Base-by-base conservation (phyloP, 805 yeast species). In the Cyberlindnera lachancei region DNA sequence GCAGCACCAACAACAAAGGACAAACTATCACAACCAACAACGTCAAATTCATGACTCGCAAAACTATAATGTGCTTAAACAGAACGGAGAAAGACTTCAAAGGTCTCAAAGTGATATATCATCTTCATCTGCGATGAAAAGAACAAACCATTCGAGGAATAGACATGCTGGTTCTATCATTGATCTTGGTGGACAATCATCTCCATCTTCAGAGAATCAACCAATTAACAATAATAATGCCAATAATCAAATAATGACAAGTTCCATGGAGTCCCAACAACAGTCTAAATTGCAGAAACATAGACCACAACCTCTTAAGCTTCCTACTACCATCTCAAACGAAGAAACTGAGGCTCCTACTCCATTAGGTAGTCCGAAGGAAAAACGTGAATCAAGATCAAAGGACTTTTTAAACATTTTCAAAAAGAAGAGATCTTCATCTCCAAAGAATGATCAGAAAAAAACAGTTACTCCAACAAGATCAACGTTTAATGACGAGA, bases 61-160 rank as follows among this genome's bases (percentile, higher is more conserved):
- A 6, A 15, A 9, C 13, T 15, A 9, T 10, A 22, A 6, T n/a
- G 24, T n/a, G 12, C 24, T 6, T n/a, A n/a, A 7, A n/a, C 24
- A n/a, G 24, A 22, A n/a, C 24, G 13, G 14, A 22, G 16, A 14
- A 23, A 28, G 25, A 12, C 33, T 42, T 18, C 29, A 40, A 17
- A 37, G 46, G 29, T 45, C 46, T 3, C 44, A 42, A 16, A 38
- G 44, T 11, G 44, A 42, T 17, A 33, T 27, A 26, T 9, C 29
- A 20, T 18, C 35, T 24, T 7, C 30, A 23, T 18, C 35, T 12
- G 15, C 38, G 38, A 33, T 18, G 14, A 23, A 24, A 14, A 29
- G 19, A 21, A 47, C 52, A 7, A 58, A 58, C 33, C 64, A 59
- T 34, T 46, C 63, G 4, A 52, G 62, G 34, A 58, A 59, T 35